Evolutionary conservation across 2,329 filamentous ascomycete genomes (phyloP).

Genomic region (Ramichloridium luteum): DNA sequence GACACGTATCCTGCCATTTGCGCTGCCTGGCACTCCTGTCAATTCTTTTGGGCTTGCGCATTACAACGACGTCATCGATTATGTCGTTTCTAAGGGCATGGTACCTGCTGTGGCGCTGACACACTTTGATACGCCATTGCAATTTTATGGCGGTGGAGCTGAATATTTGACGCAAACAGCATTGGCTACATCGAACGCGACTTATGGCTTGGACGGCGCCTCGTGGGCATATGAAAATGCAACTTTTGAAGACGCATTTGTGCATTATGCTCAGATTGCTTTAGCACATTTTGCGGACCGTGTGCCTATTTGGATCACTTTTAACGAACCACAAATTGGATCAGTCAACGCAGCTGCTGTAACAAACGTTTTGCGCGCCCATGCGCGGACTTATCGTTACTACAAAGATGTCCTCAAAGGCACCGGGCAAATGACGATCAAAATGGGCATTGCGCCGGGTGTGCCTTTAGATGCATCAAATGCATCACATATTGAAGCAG

Average conservation of each 20-base stretch:
- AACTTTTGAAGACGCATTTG: slow-evolving; percentile 23
- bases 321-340: slow-evolving; percentile 28
- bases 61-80: slow-evolving; percentile 38
- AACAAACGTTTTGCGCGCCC: slow-evolving; percentile 11
- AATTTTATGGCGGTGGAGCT: slow-evolving; percentile 2
- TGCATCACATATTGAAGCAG: slow-evolving; percentile 33
- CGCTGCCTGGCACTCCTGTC: slow-evolving; percentile 27
- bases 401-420: slow-evolving; percentile 44
- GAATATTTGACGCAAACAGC: not conserved
- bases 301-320: slow-evolving; percentile 26
- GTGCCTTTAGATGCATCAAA: slow-evolving; percentile 27
- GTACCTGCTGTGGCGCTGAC: slow-evolving; percentile 35
- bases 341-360: slow-evolving; percentile 5
- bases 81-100: slow-evolving; percentile 30
- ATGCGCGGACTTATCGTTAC: slow-evolving; percentile 26
- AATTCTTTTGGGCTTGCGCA: slow-evolving; percentile 36
- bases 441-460: slow-evolving; percentile 33
- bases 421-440: slow-evolving; percentile 38
- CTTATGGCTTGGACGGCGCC: not conserved
- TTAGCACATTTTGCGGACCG: slow-evolving; percentile 28
- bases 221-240: not conserved
- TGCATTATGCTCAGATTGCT: slow-evolving; percentile 29
- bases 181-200: not conserved
- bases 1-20: slow-evolving; percentile 39
- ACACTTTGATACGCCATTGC: slow-evolving; percentile 32